A percentile compares a stretch with the other conserved stretches of the same genome.
Conservation (phyloP, 345 rosid species). For the Hibiscus mutabilis region DNA sequence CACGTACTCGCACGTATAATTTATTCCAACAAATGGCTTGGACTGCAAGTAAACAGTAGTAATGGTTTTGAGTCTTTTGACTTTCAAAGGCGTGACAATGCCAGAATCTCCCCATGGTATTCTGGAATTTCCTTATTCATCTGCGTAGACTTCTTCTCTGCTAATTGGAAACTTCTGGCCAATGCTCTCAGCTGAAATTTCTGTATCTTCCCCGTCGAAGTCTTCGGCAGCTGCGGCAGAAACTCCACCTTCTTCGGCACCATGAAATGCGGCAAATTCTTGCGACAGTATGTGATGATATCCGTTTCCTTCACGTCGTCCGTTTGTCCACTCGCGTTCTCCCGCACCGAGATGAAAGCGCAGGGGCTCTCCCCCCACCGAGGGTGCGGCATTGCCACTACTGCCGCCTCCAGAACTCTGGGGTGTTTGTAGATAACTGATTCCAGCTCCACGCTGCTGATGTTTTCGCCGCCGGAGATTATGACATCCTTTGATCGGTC, state of each 20-base stretch:
- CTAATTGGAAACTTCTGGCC: conserved; percentile 27
- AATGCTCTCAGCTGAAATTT: conserved; percentile 34
- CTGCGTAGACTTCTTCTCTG: conserved; percentile 7
- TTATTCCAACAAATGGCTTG: background rate
- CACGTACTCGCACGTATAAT: background rate
- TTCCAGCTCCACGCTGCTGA: conserved; percentile 40
- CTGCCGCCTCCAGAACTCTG: conserved; percentile 41
- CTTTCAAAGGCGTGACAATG: no score
- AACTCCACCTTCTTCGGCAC: conserved; percentile 46
- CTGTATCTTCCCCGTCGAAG: conserved; percentile 43
- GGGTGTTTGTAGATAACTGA: conserved; percentile 24
- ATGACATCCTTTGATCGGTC: conserved; percentile 49
- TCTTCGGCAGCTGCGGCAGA: conserved; percentile 39
- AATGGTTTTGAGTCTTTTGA: no score
- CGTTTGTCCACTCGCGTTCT: background rate
- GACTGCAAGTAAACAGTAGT: no score
- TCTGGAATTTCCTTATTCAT: conserved; percentile 1
- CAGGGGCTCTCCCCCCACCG: conserved; percentile 58
- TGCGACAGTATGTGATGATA: conserved; percentile 24
- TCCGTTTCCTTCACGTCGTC: conserved; percentile 25
- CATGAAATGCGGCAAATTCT: conserved; percentile 30
- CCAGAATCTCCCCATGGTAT: background rate
- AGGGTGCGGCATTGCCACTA: conserved; percentile 56
- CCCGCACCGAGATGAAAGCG: conserved; percentile 34
- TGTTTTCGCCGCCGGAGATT: conserved; percentile 62